Conservation (phyloP, 257 asterid species). For the Solanum verrucosum region DNA sequence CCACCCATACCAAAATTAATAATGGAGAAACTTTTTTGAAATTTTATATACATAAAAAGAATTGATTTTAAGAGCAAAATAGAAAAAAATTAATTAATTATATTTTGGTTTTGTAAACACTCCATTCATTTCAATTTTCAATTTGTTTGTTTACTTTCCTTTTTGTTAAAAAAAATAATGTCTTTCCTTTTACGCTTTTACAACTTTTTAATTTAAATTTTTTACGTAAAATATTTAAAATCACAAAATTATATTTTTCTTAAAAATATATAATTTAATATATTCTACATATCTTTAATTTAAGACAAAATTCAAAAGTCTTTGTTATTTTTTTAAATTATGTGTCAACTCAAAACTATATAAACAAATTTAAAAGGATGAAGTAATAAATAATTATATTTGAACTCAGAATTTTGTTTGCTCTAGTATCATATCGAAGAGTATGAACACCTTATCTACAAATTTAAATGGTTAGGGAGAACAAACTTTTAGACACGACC, state of each 20-base stretch:
- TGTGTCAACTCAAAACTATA: too few species aligned
- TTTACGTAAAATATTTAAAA: not conserved
- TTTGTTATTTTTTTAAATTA: too few species aligned
- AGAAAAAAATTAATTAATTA: too few species aligned
- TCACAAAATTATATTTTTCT: too few species aligned
- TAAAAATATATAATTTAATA: too few species aligned
- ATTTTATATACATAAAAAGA: not conserved
- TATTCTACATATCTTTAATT: not conserved
- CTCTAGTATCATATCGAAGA: not conserved
- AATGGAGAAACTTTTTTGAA: not conserved
- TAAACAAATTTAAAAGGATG: too few species aligned
- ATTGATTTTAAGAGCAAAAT: not conserved
- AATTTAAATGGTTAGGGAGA: not conserved
- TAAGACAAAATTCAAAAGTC: not conserved
- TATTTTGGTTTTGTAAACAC: not conserved
- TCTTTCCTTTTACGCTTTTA: too few species aligned
- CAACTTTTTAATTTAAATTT: not conserved
- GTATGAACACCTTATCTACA: too few species aligned
- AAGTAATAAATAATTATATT: too few species aligned
- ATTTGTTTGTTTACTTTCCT: too few species aligned
- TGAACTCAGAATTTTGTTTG: not conserved
- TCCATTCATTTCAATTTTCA: not conserved
- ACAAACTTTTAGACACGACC: not conserved
- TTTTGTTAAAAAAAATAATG: too few species aligned
- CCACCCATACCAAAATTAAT: too few species aligned